A percentile compares a stretch with the other conserved stretches of the same genome.
These are phyloP conservation scores for Cardamine resedifolia DNA, from an alignment of 345 rosid genomes.

Conservation along the genomic window DNA sequence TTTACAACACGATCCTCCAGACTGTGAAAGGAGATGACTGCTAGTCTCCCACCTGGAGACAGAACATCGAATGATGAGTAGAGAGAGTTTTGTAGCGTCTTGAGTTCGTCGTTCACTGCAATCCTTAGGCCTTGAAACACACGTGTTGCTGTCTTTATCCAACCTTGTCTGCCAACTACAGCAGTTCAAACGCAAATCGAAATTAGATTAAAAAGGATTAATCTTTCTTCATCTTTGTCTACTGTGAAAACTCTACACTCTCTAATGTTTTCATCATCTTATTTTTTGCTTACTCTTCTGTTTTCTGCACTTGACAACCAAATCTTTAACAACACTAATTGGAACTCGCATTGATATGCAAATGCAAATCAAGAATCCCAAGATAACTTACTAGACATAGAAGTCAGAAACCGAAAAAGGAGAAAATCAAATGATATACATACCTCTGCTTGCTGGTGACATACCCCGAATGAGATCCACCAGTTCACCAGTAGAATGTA, in stretches of 20 bases:
- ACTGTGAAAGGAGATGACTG: slow-evolving; percentile 93
- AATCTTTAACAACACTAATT: background rate
- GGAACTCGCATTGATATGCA: slow-evolving; percentile 2
- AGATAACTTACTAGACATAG: background rate
- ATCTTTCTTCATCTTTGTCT: slow-evolving; percentile 3
- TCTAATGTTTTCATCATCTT: slow-evolving; percentile 5
- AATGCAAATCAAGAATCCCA: background rate
- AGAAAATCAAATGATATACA: background rate
- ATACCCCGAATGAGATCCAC: slow-evolving; percentile 56
- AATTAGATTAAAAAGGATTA: background rate
- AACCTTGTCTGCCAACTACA: slow-evolving; percentile 91
- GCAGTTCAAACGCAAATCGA: slow-evolving; percentile 1
- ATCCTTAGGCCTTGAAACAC: slow-evolving; percentile 92
- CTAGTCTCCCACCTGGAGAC: slow-evolving; percentile 86
- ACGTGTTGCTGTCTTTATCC: slow-evolving; percentile 95
- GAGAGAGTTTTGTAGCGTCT: slow-evolving; percentile 66
- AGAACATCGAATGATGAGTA: slow-evolving; percentile 71
- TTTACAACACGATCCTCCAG: slow-evolving; percentile 92
- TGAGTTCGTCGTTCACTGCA: slow-evolving; percentile 92
- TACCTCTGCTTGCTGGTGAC: slow-evolving; percentile 58
- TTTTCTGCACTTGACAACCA: background rate
- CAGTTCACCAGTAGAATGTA: slow-evolving; percentile 82
- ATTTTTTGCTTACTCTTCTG: background rate
- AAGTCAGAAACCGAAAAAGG: background rate
- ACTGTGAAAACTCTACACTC: background rate